Evolutionary conservation across 331 rosid genomes (phyloP), one percentile per base, ranked within the genome.

Genomic region (Pyrus hybrid): DNA sequence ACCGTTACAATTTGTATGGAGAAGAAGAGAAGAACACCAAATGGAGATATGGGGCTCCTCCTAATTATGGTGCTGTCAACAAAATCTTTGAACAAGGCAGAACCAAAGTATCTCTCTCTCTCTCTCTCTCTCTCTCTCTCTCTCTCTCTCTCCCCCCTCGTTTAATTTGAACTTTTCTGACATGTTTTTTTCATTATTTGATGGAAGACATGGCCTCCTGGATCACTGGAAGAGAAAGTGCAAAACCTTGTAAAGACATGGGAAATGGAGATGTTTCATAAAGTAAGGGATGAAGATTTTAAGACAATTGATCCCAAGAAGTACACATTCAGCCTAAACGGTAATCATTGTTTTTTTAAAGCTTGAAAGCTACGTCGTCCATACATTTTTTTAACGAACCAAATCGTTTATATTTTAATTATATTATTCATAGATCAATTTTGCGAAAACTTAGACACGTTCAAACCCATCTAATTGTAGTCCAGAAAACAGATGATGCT

Each of bases 241-340:
- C 96, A 93, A 83, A 87, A 64, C 83, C 77, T 86, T 18, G 80
- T 91, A 0, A 91, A 91, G 83, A 80, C 80, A 63, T 89, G 91
- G 89, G 96, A 92, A 70, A 88, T 90, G 94, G 96, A 93, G 82
- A 4, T 81, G 67, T 87, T 87, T 70, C 80, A 92, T 66, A 92
- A 92, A 77, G 67, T 13, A 21, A 80, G 81, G 68, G 13, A 13
- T 7, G 56, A 67, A 8, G 86, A 92, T 53, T 76, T 43, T 80
- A 86, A 81, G 76, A 71, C 94, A 62, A 5, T 82, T 16, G 89
- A 90, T 72, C 85, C 85, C 5, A 45, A 73, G 10, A 86, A 88
- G 29, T 90, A 54, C 56, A 80, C 87, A 58, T 81, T 83, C 70
- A 83, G 90, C 88, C 69, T 90, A 37, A 90, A 93, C 41, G 94